Evolutionary conservation across 108 stramenopile species (phyloP), one percentile per base, ranked within the genome.

Genomic region (Cyclotella sp.): DNA sequence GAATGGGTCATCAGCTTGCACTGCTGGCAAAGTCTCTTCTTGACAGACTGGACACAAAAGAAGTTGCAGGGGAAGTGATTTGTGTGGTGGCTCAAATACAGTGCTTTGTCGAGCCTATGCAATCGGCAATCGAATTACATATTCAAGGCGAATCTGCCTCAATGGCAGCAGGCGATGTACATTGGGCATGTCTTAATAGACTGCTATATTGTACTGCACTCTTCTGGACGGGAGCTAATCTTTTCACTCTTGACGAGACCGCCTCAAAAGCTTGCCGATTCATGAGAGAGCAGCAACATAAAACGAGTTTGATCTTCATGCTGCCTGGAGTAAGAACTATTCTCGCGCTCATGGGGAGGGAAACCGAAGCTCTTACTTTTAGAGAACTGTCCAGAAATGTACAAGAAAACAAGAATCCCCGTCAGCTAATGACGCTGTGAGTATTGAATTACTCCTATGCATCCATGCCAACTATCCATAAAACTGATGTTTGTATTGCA

Each of bases 141-240:
- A 30, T 40, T 26, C 18, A 47, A 26, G 52, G 61, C 6, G 40
- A 34, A n/a, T 15, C 0, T 3, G 57, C 40, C 0, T 28, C 70
- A 16, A 62, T 71, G 60, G 24, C n/a, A 34, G 43, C 29, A 18
- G 69, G 76, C 19, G 70, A 46, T 46, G 29, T 49, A 28, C 44
- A 30, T 0, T 59, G 47, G 29, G 76, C 70, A 47, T 58, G 41
- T 15, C 9, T 19, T 0, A 71, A 61, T 71, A 29, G 22, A 30
- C 21, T 43, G 15, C 24, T 62, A 21, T 41, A 61, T n/a, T 21
- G 42, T 47, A n/a, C 1, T 1, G 15, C 9, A 46, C n/a, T 44
- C 18, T 42, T 77, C 29, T 72, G 49, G 59, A 19, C 62, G 9
- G 68, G 75, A 19, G 45, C 27, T 6, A 39, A 77, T 22, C 51